Evolutionary conservation across 1,139 yeast species (phyloP).

Genomic region (Zygosaccharomyces pseudobailii): DNA sequence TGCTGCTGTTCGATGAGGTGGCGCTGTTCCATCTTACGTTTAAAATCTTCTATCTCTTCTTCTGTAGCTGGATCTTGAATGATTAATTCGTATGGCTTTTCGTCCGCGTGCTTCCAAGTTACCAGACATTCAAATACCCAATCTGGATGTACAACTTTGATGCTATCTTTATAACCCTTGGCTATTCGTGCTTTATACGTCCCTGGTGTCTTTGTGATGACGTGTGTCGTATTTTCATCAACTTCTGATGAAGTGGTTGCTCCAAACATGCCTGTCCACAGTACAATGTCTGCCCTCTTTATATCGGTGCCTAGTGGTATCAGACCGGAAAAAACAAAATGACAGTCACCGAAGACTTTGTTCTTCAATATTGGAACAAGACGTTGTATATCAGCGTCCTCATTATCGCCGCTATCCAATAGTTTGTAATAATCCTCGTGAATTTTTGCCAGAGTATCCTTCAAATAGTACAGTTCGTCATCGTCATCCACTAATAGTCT

Average conservation of each 20-base stretch:
- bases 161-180: conserved; percentile 55
- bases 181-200: conserved; percentile 78
- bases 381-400: conserved; percentile 52
- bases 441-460: conserved; percentile 55
- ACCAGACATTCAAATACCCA: conserved; percentile 89
- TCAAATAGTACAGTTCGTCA: conserved; percentile 62
- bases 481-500: conserved; percentile 76
- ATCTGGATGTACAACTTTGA: conserved; percentile 81
- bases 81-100: conserved; percentile 53
- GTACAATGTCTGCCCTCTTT: conserved; percentile 75
- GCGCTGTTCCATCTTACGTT: conserved; percentile 23
- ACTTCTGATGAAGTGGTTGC: conserved; percentile 77
- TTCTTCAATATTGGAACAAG: conserved; percentile 72
- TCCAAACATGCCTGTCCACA: conserved; percentile 91
- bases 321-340: conserved; percentile 78
- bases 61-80: conserved; percentile 39
- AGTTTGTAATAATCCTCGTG: conserved; percentile 60
- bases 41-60: conserved; percentile 35
- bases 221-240: conserved; percentile 76
- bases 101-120: conserved; percentile 69
- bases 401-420: conserved; percentile 29
- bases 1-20: conserved; percentile 20
- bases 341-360: conserved; percentile 61
- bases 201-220: conserved; percentile 71
- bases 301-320: conserved; percentile 73